Evolutionary conservation across 306 rosid species (phyloP).

Genomic region (Carpinus viminea): DNA sequence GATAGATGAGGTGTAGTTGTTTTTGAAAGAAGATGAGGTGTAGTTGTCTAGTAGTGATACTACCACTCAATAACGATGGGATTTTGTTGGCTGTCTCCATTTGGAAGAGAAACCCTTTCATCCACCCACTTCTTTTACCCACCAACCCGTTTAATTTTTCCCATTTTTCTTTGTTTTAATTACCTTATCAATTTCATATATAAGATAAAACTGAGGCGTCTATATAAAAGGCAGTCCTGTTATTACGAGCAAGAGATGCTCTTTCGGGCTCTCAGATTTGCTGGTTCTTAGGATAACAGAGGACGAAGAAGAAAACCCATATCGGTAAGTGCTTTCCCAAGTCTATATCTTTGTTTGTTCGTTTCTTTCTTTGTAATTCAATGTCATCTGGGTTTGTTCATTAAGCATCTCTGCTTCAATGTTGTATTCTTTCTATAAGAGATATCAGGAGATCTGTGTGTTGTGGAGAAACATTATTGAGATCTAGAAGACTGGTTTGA

Average conservation of each 20-base stretch:
- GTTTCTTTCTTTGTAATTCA: conserved; percentile 8
- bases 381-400: not conserved
- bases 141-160: conserved; percentile 25
- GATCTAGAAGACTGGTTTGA: conserved; percentile 6
- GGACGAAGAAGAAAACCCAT: conserved; percentile 16
- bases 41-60: conserved; percentile 32
- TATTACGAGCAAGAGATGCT: conserved; percentile 23
- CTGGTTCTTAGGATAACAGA: conserved; percentile 21
- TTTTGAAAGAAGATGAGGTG: not conserved
- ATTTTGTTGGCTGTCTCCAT: conserved; percentile 37
- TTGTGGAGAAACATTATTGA: not conserved
- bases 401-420: not conserved
- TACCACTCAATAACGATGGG: conserved; percentile 70
- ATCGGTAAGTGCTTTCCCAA: conserved; percentile 33
- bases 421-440: not conserved
- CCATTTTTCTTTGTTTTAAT: not conserved
- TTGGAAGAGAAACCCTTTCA: conserved; percentile 23
- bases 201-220: conserved; percentile 14
- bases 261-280: conserved; percentile 42
- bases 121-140: conserved; percentile 39
- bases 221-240: conserved; percentile 28
- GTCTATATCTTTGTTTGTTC: conserved; percentile 7
- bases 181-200: not conserved
- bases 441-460: conserved; percentile 24
- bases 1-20: conserved; percentile 2